Percentiles rank a stretch among this genome's conserved stretches.
Conservation (phyloP, 352 stramenopile species). For the Pythium biforme region DNA sequence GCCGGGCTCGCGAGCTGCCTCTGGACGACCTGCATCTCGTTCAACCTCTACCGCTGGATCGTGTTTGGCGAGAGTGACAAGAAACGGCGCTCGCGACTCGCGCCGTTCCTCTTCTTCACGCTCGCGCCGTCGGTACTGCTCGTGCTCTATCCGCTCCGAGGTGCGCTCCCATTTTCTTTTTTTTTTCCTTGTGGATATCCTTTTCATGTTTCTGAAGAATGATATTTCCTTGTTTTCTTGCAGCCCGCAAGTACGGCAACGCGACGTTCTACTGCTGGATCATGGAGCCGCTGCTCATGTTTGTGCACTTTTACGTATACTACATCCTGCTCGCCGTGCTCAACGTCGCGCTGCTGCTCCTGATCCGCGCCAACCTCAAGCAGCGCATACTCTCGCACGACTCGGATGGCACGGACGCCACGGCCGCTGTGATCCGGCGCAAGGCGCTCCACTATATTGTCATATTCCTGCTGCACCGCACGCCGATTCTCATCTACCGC, state of each 20-base stretch:
- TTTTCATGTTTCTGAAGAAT: neutral
- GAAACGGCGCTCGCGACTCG: conserved; percentile 56
- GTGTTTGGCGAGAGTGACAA: conserved; percentile 67
- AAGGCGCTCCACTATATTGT: conserved; percentile 75
- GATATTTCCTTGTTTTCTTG: conserved; percentile 1
- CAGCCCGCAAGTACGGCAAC: conserved; percentile 65
- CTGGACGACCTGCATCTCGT: conserved; percentile 79
- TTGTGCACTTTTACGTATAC: conserved; percentile 78
- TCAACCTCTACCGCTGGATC: conserved; percentile 83
- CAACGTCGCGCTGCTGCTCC: conserved; percentile 62
- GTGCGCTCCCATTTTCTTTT: conserved; percentile 26
- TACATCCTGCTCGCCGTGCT: conserved; percentile 68
- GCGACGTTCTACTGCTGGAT: conserved; percentile 86
- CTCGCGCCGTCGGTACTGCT: conserved; percentile 49
- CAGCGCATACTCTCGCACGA: conserved; percentile 61
- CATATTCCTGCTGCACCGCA: conserved; percentile 64
- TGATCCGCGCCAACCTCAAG: conserved; percentile 69
- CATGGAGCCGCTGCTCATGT: conserved; percentile 57
- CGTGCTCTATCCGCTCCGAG: conserved; percentile 54
- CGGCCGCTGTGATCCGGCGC: conserved; percentile 65
- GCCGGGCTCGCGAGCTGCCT: conserved; percentile 55
- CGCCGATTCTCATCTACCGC: conserved; percentile 72
- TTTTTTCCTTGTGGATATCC: neutral
- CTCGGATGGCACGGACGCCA: conserved; percentile 59
- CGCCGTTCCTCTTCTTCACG: conserved; percentile 51